Conservation (phyloP, 805 yeast species). For the Barnettozyma pratensis region DNA sequence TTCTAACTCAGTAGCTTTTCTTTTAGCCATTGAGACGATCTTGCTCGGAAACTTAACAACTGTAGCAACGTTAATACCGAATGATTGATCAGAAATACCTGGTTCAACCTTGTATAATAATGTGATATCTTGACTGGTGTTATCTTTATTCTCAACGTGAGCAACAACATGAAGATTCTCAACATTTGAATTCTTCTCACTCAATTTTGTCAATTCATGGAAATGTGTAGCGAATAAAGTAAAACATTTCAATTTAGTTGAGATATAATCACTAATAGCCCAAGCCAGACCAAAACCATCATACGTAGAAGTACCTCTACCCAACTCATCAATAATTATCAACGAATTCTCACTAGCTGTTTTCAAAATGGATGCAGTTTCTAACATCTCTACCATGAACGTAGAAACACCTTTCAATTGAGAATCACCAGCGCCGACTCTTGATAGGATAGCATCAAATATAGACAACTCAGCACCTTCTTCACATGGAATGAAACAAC, state of each 20-base stretch:
- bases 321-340: constrained; percentile 89
- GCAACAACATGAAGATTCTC: constrained; percentile 90
- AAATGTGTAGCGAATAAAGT: constrained; percentile 95
- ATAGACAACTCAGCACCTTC: constrained; percentile 68
- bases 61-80: constrained; percentile 97
- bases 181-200: constrained; percentile 59
- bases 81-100: constrained; percentile 93
- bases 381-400: constrained; percentile 95
- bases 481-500: constrained; percentile 71
- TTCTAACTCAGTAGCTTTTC: constrained; percentile 87
- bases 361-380: constrained; percentile 80
- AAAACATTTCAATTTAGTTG: constrained; percentile 66
- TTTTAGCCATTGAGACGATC: constrained; percentile 90
- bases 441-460: constrained; percentile 87
- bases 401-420: constrained; percentile 96
- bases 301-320: constrained; percentile 75
- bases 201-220: constrained; percentile 85
- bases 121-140: constrained; percentile 62
- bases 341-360: constrained; percentile 75
- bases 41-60: constrained; percentile 88
- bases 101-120: constrained; percentile 90
- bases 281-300: constrained; percentile 98
- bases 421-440: constrained; percentile 99
- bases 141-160: constrained; percentile 54
- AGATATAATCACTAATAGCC: constrained; percentile 87